phyloP scores from a whole-genome alignment of 345 rosid genomes.

The Populus pruinosa region DNA sequence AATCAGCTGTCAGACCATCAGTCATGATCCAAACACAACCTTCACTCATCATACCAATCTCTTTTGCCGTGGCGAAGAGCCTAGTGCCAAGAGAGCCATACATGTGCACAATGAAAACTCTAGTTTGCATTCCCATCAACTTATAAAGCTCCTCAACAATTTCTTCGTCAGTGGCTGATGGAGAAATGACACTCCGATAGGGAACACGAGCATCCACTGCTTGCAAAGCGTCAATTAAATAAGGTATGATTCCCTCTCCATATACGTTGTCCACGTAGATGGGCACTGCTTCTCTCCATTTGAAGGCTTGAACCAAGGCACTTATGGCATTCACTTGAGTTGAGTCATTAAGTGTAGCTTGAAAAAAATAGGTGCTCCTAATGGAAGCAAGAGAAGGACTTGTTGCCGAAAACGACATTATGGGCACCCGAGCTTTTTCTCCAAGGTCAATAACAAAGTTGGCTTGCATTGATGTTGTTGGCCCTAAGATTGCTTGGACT shows the following conservation, averaged over 20 bases:
- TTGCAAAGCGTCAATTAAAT: conserved; percentile 38
- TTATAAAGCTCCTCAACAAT: conserved; percentile 36
- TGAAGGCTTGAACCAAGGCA: conserved; percentile 30
- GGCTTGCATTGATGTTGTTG: too few species aligned
- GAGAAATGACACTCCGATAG: conserved; percentile 30
- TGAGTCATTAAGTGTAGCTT: conserved; percentile 39
- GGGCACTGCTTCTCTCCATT: conserved; percentile 42
- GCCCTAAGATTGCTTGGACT: too few species aligned
- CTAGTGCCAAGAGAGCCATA: too few species aligned
- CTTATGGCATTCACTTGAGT: conserved; percentile 44
- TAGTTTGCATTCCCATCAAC: conserved; percentile 47
- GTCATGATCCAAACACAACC: conserved; percentile 42
- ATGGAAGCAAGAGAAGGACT: conserved; percentile 29
- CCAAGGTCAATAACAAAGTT: conserved; percentile 10
- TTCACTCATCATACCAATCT: too few species aligned
- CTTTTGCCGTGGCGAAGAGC: too few species aligned
- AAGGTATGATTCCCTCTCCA: conserved; percentile 38
- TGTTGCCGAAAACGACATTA: conserved; percentile 44
- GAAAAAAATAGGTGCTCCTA: conserved; percentile 26
- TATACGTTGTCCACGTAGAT: conserved; percentile 10
- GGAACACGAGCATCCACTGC: conserved; percentile 13
- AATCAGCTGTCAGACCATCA: conserved; percentile 19
- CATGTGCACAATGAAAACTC: conserved; percentile 21
- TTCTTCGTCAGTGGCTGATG: conserved; percentile 33
- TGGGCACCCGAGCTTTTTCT: conserved; percentile 44